Evolutionary conservation across 2,329 filamentous ascomycete genomes (phyloP).

Genomic region (Penicillium sp.): DNA sequence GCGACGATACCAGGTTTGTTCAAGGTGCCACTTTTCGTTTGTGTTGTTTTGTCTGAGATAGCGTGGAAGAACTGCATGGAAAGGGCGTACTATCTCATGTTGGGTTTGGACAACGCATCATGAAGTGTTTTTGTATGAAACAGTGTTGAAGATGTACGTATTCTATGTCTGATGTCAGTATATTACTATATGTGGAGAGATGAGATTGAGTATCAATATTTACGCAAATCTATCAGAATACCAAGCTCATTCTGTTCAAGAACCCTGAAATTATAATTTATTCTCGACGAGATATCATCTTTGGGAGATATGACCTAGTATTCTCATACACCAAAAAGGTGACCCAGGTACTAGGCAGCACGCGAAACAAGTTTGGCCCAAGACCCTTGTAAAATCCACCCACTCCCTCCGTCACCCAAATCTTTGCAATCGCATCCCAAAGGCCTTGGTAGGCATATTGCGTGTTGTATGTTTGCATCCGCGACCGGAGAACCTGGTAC

Average conservation of each 20-base stretch:
- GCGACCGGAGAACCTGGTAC: slow-evolving; percentile 87
- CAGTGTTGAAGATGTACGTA: slow-evolving; percentile 1
- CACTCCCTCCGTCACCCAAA: slow-evolving; percentile 79
- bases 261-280: not conserved
- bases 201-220: not conserved
- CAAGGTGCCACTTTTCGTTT: slow-evolving; percentile 8
- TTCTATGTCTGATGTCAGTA: not conserved
- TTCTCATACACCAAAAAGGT: slow-evolving; percentile 99
- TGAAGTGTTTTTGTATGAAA: not conserved
- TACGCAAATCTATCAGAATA: not conserved
- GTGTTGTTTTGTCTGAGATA: not conserved
- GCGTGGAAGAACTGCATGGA: slow-evolving; percentile 3
- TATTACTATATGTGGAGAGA: too few species aligned
- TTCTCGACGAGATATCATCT: slow-evolving; percentile 33
- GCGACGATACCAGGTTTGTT: slow-evolving; percentile 26
- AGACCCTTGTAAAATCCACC: slow-evolving; percentile 91
- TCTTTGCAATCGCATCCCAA: slow-evolving; percentile 71
- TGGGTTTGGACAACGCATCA: not conserved
- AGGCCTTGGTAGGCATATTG: slow-evolving; percentile 74
- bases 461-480: slow-evolving; percentile 88
- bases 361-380: slow-evolving; percentile 84
- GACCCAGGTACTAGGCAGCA: slow-evolving; percentile 93
- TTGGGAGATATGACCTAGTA: slow-evolving; percentile 72
- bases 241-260: not conserved
- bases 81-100: slow-evolving; percentile 7